Evolutionary conservation across 768 basidiomycete genomes (phyloP).

Genomic region (Clavaria fumosa): DNA sequence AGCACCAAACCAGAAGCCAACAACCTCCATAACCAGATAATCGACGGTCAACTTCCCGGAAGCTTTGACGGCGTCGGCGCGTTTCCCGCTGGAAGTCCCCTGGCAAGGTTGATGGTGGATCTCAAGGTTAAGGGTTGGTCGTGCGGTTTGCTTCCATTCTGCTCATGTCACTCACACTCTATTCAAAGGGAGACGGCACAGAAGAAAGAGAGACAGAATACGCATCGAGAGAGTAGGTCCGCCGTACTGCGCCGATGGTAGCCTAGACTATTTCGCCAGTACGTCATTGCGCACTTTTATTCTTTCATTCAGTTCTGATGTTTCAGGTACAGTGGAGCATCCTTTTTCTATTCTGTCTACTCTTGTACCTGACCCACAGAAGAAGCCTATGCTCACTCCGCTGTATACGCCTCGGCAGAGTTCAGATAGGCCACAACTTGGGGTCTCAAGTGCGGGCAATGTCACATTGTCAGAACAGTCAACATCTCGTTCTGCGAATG

Average conservation of each 20-base stretch:
- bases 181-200: conserved; percentile 51
- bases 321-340: conserved; percentile 45
- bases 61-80: conserved; percentile 60
- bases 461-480: no score
- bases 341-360: conserved; percentile 54
- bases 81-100: conserved; percentile 56
- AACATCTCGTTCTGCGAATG: no score
- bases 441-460: no score
- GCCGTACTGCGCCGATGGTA: conserved; percentile 59
- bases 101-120: conserved; percentile 56
- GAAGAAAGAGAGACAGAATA: conserved; percentile 67
- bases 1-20: conserved; percentile 16
- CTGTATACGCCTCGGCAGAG: conserved; percentile 29
- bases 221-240: conserved; percentile 67
- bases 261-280: conserved; percentile 62
- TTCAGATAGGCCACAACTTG: no score
- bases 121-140: conserved; percentile 57
- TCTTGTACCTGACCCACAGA: conserved; percentile 41
- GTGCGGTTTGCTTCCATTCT: background rate
- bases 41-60: conserved; percentile 61
- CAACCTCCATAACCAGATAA: conserved; percentile 25
- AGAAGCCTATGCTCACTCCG: conserved; percentile 41
- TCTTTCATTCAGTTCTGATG: conserved; percentile 6
- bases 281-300: conserved; percentile 12
- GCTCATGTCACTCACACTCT: background rate